Base-by-base conservation (phyloP, 495 filamentous ascomycete species). In the Daldinia childiae region DNA sequence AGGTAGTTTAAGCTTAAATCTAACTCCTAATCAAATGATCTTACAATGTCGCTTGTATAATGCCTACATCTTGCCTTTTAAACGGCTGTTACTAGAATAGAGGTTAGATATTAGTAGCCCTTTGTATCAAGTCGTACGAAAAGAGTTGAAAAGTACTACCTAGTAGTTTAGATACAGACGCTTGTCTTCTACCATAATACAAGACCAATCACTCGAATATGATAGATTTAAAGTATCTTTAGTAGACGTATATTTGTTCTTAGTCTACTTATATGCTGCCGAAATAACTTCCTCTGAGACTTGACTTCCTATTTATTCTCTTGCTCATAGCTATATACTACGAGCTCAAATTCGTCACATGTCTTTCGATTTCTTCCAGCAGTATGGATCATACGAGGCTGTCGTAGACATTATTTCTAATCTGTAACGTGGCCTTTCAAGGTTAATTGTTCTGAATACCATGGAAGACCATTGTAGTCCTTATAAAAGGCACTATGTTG, bases 381-480 rank as follows among this genome's bases (percentile, higher is more conserved):
- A 26, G 26, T 64, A 62, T 57, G 56, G 36, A 65, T 61, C 26
- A 3, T 30, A 21, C 34, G 41, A 55, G 41, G 8, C n/a, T 48
- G 39, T 65, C 50, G 15, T 48, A 69, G 48, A 66, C 62, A 51
- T 15, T 2, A 50, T 57, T 34, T 62, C 38, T 66, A 48, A 7
- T 26, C 29, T 24, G 32, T 3, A 34, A 2, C 9, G 2, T 52
- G 24, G 3, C 21, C 50, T 29, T 52, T 19, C 17, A 43, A 43
- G 57, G 48, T 63, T 12, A 38, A 36, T 12, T 36, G 7, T 32
- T 24, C 26, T 9, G 14, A 11, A 4, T 12, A 15, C 43, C 43
- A 12, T 48, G 9, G 9, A 21, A 48, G 21, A 21, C 17, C 19
- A 11, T 24, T 24, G 3, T 36, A 24, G 43, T 24, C 43, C 21